Evolutionary conservation across 169 alveolate genomes (phyloP), one percentile per base, ranked within the genome.

Genomic region (Cryptosporidium viatorum): DNA sequence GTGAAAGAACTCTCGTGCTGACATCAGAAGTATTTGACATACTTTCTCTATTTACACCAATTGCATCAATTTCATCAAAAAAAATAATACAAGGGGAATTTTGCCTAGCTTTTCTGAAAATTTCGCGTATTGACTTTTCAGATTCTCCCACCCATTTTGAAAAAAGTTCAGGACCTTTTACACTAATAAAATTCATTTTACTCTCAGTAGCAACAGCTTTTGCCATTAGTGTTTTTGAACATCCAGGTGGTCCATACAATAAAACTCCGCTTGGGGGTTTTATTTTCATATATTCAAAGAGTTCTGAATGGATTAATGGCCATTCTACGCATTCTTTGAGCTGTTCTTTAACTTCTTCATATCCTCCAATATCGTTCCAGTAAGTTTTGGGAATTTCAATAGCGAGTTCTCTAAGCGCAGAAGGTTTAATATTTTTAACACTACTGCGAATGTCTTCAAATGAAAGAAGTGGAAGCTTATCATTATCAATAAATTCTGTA

Each of bases 201-300:
- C 98, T 95, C 92, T 98, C 99, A 29, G 99, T 98, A 16, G 99
- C 99, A 41, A 98, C 96, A 16, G 99, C 99, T 92, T 98, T 98
- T 18, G 99, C 99, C 94, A 98, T 95, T 94, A 99, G 75, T 12
- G 99, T 99, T 93, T 99, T 99, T 48, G 98, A 94, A 92, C 99
- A 98, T 21, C 99, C 99, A 3, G 99, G 99, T 16, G 99, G 99
- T 2, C 99, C 99, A 93, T 99, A 98, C 59, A 99, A 94, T 74
- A 99, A 94, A 60, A 98, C 94, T 7, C 99, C 99, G 55, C 96
- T 93, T 45, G 99, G 99, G 6, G 99, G 98, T 33, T 93, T 93
- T 29, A 98, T 91, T 29, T 96, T 96, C 75, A 98, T 89, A 62
- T 93, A 91, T 80, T 93, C 95, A 86, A 96, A 97, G 33, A 96